Evolutionary conservation across 305 asterid genomes (phyloP).

Genomic region (Fraxinus dipetala): DNA sequence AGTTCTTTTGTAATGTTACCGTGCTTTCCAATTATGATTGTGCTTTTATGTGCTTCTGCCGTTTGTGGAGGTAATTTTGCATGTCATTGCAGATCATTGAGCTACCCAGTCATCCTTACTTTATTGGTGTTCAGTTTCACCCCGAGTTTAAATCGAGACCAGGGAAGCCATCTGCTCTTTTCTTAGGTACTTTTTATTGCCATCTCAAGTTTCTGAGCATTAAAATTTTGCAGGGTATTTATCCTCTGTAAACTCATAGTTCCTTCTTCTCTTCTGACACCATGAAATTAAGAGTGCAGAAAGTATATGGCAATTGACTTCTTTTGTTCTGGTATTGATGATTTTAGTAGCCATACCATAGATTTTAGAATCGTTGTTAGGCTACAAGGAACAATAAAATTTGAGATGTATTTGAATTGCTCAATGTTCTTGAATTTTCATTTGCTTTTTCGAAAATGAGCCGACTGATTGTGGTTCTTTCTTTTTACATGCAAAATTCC

Average conservation of each 20-base stretch:
- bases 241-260: not conserved
- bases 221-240: not conserved
- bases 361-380: not conserved
- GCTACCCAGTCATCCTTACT: constrained; percentile 76
- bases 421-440: not conserved
- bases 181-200: constrained; percentile 52
- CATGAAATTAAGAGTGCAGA: not conserved
- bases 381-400: not conserved
- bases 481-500: not conserved
- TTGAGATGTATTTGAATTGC: not conserved
- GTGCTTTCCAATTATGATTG: not conserved
- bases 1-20: constrained; percentile 13
- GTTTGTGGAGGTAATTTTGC: constrained; percentile 6
- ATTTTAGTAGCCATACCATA: not conserved
- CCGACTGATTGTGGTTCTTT: not conserved
- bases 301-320: not conserved
- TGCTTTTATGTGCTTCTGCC: not conserved
- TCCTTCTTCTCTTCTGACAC: not conserved
- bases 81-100: constrained; percentile 61
- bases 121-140: constrained; percentile 85
- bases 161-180: constrained; percentile 77
- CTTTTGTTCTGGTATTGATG: not conserved
- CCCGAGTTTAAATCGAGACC: constrained; percentile 96
- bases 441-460: not conserved
- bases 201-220: not conserved